A percentile compares a stretch with the other conserved stretches of the same genome.
These are phyloP conservation scores for Aspergillus sp. DNA, from an alignment of 2,329 filamentous ascomycete genomes.

Conservation along the genomic window DNA sequence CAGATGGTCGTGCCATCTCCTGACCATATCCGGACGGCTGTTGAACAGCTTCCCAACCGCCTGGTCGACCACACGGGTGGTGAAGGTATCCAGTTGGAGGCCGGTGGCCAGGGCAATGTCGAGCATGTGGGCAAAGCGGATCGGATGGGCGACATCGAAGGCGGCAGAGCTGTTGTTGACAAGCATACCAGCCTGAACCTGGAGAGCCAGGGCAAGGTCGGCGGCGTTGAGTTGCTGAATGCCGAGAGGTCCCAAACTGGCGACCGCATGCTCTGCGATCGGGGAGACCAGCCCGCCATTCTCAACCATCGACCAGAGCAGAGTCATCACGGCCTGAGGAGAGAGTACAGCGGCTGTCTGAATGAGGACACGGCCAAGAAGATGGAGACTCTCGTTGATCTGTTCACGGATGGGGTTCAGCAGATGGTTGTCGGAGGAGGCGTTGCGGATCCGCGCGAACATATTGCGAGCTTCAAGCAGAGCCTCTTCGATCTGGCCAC, in stretches of 20 bases:
- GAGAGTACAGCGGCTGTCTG: conserved; percentile 52
- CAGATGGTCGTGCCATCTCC: conserved; percentile 58
- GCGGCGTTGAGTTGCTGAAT: conserved; percentile 53
- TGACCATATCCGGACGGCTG: conserved; percentile 45
- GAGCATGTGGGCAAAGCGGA: conserved; percentile 61
- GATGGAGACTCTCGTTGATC: conserved; percentile 81
- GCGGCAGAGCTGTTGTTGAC: conserved; percentile 36
- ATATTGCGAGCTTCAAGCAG: conserved; percentile 76
- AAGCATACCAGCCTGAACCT: conserved; percentile 55
- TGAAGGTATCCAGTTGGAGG: conserved; percentile 54
- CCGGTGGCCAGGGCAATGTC: conserved; percentile 55
- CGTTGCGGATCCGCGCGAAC: conserved; percentile 76
- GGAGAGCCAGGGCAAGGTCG: conserved; percentile 58
- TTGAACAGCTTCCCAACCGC: conserved; percentile 53
- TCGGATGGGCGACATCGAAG: conserved; percentile 56
- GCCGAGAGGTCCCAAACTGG: conserved; percentile 58
- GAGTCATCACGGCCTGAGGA: conserved; percentile 55
- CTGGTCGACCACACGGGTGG: conserved; percentile 57
- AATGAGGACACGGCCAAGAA: conserved; percentile 58
- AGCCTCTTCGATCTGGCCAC: conserved; percentile 79
- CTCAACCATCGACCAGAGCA: conserved; percentile 64
- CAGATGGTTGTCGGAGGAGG: conserved; percentile 49
- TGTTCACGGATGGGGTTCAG: conserved; percentile 65
- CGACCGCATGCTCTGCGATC: conserved; percentile 59
- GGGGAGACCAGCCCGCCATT: conserved; percentile 61